Conservation (phyloP, 306 rosid genomes). For the Pyrus pyrifolia region DNA sequence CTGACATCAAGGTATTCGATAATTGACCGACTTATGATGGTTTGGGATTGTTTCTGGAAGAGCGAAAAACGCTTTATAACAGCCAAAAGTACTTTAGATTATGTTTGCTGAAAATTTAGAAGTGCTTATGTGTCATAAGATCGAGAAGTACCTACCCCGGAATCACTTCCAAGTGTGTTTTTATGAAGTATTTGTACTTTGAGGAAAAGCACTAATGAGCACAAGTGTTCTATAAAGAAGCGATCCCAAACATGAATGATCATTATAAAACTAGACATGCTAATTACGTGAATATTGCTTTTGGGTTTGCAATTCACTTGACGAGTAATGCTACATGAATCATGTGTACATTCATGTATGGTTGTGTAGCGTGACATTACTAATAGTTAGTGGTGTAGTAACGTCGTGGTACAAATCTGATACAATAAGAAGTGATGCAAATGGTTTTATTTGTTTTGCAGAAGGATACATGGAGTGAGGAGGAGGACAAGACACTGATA, state of each 20-base stretch:
- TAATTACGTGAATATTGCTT: background rate
- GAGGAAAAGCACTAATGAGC: background rate
- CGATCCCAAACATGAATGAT: background rate
- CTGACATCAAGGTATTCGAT: slow-evolving; percentile 75
- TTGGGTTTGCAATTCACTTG: background rate
- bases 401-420: background rate
- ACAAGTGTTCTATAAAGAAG: background rate
- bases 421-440: background rate
- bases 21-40: background rate
- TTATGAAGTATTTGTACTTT: background rate
- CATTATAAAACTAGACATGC: background rate
- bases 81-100: background rate
- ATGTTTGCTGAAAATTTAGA: background rate
- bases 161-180: background rate
- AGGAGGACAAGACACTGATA: slow-evolving; percentile 73
- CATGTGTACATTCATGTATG: background rate
- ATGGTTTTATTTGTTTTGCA: slow-evolving; percentile 18
- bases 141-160: background rate
- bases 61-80: background rate
- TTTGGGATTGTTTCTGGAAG: background rate
- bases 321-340: background rate
- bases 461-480: slow-evolving; percentile 92
- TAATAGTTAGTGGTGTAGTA: background rate
- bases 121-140: no score
- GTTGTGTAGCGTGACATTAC: background rate